Evolutionary conservation across 805 yeast genomes (phyloP).

Genomic region (Wickerhamiella allomyrinae): DNA sequence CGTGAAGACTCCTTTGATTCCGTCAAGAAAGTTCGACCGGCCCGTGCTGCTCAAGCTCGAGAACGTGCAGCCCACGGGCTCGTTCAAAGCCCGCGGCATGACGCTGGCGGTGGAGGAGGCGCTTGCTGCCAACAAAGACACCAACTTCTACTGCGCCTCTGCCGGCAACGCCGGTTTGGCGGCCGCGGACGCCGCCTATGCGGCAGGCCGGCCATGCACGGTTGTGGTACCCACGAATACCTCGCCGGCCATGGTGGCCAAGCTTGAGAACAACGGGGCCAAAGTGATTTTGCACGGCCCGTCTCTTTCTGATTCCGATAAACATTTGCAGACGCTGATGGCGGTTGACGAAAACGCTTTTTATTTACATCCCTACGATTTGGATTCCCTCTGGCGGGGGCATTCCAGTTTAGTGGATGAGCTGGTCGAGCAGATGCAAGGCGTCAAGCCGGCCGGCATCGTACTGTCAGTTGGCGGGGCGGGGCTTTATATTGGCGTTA

Average conservation of each 20-base stretch:
- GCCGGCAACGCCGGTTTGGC: constrained; percentile 98
- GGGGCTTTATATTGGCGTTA: constrained; percentile 81
- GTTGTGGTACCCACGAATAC: constrained; percentile 47
- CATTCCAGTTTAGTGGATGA: constrained; percentile 91
- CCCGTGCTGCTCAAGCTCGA: constrained; percentile 70
- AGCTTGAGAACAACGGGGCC: constrained; percentile 37
- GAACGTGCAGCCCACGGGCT: constrained; percentile 78
- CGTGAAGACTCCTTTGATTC: constrained; percentile 47
- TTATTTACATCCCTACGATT: constrained; percentile 85
- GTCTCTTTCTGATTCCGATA: constrained; percentile 37
- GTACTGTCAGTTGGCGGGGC: constrained; percentile 95
- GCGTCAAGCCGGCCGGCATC: constrained; percentile 55
- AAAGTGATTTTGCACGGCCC: constrained; percentile 25
- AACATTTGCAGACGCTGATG: constrained; percentile 64
- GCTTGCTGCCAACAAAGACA: constrained; percentile 31
- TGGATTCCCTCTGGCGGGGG: constrained; percentile 87
- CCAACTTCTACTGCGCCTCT: constrained; percentile 47
- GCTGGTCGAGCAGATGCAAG: constrained; percentile 60
- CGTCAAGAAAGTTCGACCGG: constrained; percentile 60
- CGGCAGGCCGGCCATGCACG: constrained; percentile 39
- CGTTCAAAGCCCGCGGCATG: constrained; percentile 54
- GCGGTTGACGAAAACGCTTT: constrained; percentile 37
- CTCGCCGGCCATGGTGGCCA: constrained; percentile 31
- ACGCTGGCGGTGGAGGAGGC: constrained; percentile 12
- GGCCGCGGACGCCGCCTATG: constrained; percentile 78